Conservation (phyloP, 371 early-diverging fungal species). For the Mortierella sp. region DNA sequence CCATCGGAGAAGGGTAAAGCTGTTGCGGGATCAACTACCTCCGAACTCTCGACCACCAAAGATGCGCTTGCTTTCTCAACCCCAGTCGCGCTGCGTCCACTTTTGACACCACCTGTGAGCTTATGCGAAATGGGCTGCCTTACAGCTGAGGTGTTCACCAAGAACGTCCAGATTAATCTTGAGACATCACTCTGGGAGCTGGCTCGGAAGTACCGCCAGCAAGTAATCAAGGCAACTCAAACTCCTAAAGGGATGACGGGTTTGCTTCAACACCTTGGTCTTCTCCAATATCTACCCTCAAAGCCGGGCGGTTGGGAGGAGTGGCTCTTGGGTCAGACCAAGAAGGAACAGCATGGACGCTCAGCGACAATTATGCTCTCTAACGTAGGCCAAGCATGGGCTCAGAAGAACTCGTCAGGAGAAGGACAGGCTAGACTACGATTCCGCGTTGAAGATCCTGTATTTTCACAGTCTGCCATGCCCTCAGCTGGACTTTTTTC, state of each 20-base stretch:
- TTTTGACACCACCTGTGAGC: slow-evolving; percentile 15
- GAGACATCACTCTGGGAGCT: slow-evolving; percentile 28
- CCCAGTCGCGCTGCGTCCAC: slow-evolving; percentile 19
- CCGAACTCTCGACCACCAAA: slow-evolving; percentile 18
- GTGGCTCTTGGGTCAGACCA: slow-evolving; percentile 10
- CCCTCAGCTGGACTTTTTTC: slow-evolving; percentile 11
- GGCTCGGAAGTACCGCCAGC: slow-evolving; percentile 13
- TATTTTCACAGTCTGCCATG: slow-evolving; percentile 28
- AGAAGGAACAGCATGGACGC: slow-evolving; percentile 40
- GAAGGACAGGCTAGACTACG: neutral
- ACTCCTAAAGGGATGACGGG: slow-evolving; percentile 11
- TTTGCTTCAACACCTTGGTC: slow-evolving; percentile 23
- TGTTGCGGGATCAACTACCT: neutral
- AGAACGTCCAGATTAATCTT: slow-evolving; percentile 14
- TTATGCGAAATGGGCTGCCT: slow-evolving; percentile 19
- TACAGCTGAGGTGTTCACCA: slow-evolving; percentile 23
- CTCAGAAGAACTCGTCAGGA: slow-evolving; percentile 5
- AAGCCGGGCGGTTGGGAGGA: slow-evolving; percentile 36
- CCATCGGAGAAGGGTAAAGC: neutral
- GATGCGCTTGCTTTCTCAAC: slow-evolving; percentile 16
- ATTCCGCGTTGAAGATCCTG: slow-evolving; percentile 20
- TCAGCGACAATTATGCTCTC: slow-evolving; percentile 27
- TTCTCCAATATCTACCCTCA: slow-evolving; percentile 25
- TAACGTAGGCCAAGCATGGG: slow-evolving; percentile 37
- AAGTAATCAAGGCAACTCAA: slow-evolving; percentile 11